Evolutionary conservation across 2,329 filamentous ascomycete genomes (phyloP).

Genomic region (Diaporthe sp.): DNA sequence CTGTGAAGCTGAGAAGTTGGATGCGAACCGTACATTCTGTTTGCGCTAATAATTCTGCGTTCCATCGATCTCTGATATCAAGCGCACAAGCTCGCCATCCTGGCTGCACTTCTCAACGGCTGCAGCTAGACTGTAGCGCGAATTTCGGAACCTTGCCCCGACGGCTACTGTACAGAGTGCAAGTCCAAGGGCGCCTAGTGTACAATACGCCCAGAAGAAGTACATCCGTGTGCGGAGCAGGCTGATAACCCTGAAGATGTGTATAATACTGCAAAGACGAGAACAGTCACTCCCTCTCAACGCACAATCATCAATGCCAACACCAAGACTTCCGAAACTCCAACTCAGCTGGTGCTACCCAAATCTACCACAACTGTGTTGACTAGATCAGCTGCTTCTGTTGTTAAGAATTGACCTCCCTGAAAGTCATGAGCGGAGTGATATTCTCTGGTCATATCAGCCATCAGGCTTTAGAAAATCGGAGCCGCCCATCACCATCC

Average conservation of each 20-base stretch:
- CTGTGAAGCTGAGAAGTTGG: no score
- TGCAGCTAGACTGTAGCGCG: conserved; percentile 17
- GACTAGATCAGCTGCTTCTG: neutral
- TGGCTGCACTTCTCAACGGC: neutral
- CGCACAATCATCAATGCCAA: neutral
- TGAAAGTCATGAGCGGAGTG: neutral
- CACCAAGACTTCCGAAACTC: neutral
- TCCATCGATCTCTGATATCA: neutral
- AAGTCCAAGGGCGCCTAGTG: neutral
- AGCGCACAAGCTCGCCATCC: neutral
- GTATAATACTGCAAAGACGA: no score
- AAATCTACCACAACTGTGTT: neutral
- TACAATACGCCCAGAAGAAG: no score
- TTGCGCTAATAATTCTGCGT: neutral
- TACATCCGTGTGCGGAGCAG: no score
- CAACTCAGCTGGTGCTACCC: neutral
- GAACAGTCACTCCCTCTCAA: neutral
- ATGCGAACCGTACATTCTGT: neutral
- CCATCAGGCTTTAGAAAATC: neutral
- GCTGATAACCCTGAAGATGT: no score
- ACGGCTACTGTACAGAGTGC: neutral
- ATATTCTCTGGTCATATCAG: neutral
- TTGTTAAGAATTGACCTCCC: neutral
- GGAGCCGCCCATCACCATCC: neutral
- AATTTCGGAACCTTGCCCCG: neutral